Evolutionary conservation across 2,329 filamentous ascomycete species (phyloP).

Genomic region (Harringtonia lauricola): DNA sequence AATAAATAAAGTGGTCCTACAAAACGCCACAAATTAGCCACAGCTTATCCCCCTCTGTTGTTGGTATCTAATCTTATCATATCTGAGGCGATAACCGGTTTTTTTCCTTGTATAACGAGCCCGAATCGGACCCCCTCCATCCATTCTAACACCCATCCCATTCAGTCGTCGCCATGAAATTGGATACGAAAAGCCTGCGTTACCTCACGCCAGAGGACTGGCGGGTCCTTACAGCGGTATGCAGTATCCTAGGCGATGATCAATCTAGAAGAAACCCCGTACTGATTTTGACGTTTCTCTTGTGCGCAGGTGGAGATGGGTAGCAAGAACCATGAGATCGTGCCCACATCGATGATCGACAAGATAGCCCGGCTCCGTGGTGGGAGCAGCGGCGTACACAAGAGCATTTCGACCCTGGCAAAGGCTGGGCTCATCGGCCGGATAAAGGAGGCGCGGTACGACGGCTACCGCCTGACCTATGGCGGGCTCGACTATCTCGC

Average conservation of each 20-base stretch:
- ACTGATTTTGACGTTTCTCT: not conserved
- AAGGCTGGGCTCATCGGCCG: constrained; percentile 87
- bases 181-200: constrained; percentile 87
- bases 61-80: constrained; percentile 9
- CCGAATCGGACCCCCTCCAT: too few species aligned
- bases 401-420: constrained; percentile 78
- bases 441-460: constrained; percentile 93
- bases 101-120: too few species aligned
- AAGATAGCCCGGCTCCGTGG: constrained; percentile 73
- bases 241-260: not conserved
- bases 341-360: constrained; percentile 80
- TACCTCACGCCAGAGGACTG: constrained; percentile 91
- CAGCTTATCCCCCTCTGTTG: not conserved
- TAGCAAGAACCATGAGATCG: constrained; percentile 93
- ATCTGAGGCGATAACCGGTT: not conserved
- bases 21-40: not conserved
- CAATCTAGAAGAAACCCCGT: not conserved
- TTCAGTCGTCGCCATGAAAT: constrained; percentile 84
- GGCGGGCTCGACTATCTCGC: constrained; percentile 97
- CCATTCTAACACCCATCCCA: too few species aligned
- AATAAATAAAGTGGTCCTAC: not conserved
- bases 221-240: constrained; percentile 83
- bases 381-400: constrained; percentile 68
- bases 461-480: constrained; percentile 93
- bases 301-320: constrained; percentile 69